Percentiles rank a stretch among this genome's conserved stretches.
Evolutionary conservation across 305 asterid species (phyloP).

Genomic region (Ruellia speciosa): DNA sequence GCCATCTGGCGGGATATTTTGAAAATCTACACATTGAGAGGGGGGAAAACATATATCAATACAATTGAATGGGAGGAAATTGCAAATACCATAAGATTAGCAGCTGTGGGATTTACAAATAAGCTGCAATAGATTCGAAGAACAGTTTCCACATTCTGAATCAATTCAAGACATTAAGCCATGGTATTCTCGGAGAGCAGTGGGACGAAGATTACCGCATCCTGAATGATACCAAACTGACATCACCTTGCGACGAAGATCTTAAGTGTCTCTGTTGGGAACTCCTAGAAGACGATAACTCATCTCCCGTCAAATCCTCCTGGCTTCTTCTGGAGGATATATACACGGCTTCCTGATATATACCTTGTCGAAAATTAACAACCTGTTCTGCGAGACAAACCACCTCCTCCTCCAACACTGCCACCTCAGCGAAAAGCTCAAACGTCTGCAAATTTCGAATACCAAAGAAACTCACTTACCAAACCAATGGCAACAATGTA

Average conservation of each 20-base stretch:
- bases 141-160: too few relatives aligned
- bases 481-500: neutral
- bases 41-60: too few relatives aligned
- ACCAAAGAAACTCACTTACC: conserved; percentile 4
- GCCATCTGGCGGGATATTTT: too few relatives aligned
- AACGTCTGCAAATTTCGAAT: conserved; percentile 38
- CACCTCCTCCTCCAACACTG: conserved; percentile 91
- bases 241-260: conserved; percentile 49
- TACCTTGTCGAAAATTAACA: conserved; percentile 61
- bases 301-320: conserved; percentile 23
- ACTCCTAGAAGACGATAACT: conserved; percentile 5
- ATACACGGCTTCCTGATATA: conserved; percentile 58
- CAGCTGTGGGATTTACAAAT: too few relatives aligned
- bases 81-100: too few relatives aligned
- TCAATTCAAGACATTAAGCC: too few relatives aligned
- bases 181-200: too few relatives aligned
- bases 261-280: conserved; percentile 45
- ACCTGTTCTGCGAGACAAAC: conserved; percentile 68
- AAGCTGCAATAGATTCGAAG: too few relatives aligned
- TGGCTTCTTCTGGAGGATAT: conserved; percentile 38
- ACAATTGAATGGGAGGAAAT: too few relatives aligned
- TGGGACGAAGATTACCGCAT: too few relatives aligned
- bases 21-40: too few relatives aligned
- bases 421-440: conserved; percentile 95
- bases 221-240: conserved; percentile 26